phyloP scores from a whole-genome alignment of 1,284 basidiomycete genomes.

The Peniophora sp. region DNA sequence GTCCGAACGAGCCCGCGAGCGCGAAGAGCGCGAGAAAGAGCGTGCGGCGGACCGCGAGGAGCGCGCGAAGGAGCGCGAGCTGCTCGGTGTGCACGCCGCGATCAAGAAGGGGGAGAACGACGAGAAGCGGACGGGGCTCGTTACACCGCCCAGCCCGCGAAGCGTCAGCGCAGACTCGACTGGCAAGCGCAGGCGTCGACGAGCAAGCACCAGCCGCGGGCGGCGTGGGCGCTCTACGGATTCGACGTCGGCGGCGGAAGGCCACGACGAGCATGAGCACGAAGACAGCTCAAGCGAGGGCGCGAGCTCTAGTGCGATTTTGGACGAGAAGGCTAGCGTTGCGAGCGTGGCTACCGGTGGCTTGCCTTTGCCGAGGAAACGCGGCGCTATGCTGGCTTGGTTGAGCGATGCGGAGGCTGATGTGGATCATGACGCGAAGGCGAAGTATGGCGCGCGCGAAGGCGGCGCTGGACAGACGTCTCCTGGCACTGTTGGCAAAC shows the following conservation, averaged over 20 bases:
- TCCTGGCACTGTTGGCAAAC: too few relatives aligned
- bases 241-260: slow-evolving; percentile 12
- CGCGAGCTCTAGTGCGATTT: slow-evolving; percentile 17
- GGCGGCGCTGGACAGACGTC: too few relatives aligned
- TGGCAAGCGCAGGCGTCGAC: slow-evolving; percentile 19
- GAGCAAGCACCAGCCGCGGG: slow-evolving; percentile 22
- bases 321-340: slow-evolving; percentile 17
- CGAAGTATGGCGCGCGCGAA: too few relatives aligned
- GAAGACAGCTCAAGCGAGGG: slow-evolving; percentile 24
- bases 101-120: slow-evolving; percentile 28
- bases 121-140: slow-evolving; percentile 41
- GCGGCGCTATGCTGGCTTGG: too few relatives aligned
- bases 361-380: slow-evolving; percentile 7
- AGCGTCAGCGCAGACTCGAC: slow-evolving; percentile 56
- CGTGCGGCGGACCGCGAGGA: slow-evolving; percentile 80
- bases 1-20: too few relatives aligned
- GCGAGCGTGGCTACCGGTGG: slow-evolving; percentile 16
- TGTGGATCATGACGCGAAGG: too few relatives aligned
- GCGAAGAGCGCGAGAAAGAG: slow-evolving; percentile 43
- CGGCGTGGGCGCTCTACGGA: slow-evolving; percentile 18
- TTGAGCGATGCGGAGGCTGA: too few relatives aligned
- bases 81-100: slow-evolving; percentile 76
- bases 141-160: slow-evolving; percentile 67
- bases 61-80: slow-evolving; percentile 65
- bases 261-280: slow-evolving; percentile 10